A percentile compares a stretch with the other conserved stretches of the same genome.
These are phyloP conservation scores for Hymenoscyphus occultus DNA, from an alignment of 2,329 filamentous ascomycete genomes.

Conservation along the genomic window DNA sequence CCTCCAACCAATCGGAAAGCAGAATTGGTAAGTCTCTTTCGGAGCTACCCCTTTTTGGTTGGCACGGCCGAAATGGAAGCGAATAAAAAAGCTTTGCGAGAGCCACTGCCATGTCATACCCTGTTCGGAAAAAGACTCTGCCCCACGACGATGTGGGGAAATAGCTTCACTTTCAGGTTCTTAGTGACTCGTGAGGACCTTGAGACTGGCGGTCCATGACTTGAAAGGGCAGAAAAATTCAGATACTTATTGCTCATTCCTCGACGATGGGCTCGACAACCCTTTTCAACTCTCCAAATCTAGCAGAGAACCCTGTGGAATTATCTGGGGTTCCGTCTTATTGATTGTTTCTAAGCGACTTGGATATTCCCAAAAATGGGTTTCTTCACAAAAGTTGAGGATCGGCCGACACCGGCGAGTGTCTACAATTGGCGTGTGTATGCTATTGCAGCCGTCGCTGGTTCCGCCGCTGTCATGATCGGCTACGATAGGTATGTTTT, in stretches of 20 bases:
- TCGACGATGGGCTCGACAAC: neutral
- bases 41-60: neutral
- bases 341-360: neutral
- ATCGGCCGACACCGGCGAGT: slow-evolving; percentile 53
- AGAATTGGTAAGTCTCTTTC: neutral
- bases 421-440: slow-evolving; percentile 63
- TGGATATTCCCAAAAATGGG: slow-evolving; percentile 30
- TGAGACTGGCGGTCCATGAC: slow-evolving; percentile 1
- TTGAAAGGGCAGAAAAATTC: neutral
- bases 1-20: neutral
- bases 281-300: neutral
- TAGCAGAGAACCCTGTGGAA: neutral
- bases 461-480: slow-evolving; percentile 56
- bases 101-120: neutral
- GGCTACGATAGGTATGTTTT: slow-evolving; percentile 40
- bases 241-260: slow-evolving; percentile 7
- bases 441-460: slow-evolving; percentile 50
- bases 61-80: neutral
- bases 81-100: neutral
- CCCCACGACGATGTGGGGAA: neutral
- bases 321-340: neutral
- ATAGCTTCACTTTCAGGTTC: neutral
- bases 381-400: slow-evolving; percentile 52
- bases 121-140: neutral
- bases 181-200: neutral